Evolutionary conservation across 148 eudicot genomes (phyloP).

Genomic region (Chenopodium berlandieri): DNA sequence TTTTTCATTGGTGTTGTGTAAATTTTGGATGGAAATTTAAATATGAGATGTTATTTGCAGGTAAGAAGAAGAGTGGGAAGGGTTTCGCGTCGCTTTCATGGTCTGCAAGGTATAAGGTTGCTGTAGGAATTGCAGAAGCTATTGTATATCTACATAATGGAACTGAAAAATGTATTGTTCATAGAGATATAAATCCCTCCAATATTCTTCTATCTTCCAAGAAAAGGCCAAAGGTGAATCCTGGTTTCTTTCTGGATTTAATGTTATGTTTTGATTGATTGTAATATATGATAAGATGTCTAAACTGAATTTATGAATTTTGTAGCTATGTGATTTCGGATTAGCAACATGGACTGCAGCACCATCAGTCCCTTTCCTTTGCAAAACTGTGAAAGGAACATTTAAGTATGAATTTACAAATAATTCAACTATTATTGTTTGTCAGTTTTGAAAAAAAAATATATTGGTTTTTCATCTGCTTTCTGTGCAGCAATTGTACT

Average conservation of each 20-base stretch:
- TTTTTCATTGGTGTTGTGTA: conserved; percentile 4
- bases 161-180: conserved; percentile 93
- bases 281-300: conserved; percentile 4
- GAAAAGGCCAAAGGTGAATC: conserved; percentile 75
- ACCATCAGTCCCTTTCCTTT: conserved; percentile 93
- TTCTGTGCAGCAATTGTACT: not conserved
- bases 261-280: not conserved
- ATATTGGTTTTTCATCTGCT: not conserved
- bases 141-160: conserved; percentile 85
- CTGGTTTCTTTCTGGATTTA: not conserved
- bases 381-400: conserved; percentile 99
- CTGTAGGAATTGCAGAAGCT: conserved; percentile 85
- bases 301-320: conserved; percentile 26
- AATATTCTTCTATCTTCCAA: conserved; percentile 90
- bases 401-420: conserved; percentile 63
- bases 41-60: conserved; percentile 36
- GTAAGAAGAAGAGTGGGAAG: conserved; percentile 61
- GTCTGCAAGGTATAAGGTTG: conserved; percentile 86
- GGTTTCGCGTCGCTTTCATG: conserved; percentile 77
- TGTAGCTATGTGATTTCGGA: conserved; percentile 93
- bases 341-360: conserved; percentile 96
- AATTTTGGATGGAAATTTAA: conserved; percentile 14
- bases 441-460: not conserved
- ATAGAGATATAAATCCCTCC: conserved; percentile 97
- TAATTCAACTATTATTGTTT: not conserved